Percentiles rank a stretch among this genome's conserved stretches.
phyloP scores from a whole-genome alignment of 768 basidiomycete species.

The Strobilomyces echinocephalus region DNA sequence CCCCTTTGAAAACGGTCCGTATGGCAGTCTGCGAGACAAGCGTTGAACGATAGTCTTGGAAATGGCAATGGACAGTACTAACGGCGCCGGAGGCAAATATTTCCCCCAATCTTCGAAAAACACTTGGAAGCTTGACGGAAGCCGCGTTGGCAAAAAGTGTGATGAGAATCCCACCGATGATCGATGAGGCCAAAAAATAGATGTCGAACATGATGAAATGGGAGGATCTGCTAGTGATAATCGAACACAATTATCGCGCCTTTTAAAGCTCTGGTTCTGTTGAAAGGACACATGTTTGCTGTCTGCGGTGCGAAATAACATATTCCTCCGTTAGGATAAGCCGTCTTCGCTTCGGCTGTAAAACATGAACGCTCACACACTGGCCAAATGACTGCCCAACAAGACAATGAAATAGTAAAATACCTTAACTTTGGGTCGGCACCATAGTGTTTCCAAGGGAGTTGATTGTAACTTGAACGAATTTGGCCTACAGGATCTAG shows the following conservation, averaged over 20 bases:
- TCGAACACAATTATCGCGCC: neutral
- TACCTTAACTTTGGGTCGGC: neutral
- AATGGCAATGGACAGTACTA: neutral
- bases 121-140: neutral
- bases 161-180: neutral
- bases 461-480: neutral
- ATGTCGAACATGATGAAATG: neutral
- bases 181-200: neutral
- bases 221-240: neutral
- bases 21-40: neutral
- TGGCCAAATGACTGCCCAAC: neutral
- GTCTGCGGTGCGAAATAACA: neutral
- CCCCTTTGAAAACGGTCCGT: neutral
- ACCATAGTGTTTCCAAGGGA: neutral
- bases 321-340: neutral
- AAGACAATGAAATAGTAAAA: neutral
- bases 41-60: neutral
- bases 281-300: neutral
- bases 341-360: neutral
- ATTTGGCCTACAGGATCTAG: neutral
- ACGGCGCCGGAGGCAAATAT: neutral
- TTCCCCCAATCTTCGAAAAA: neutral
- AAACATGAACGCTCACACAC: neutral
- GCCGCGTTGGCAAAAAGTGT: neutral
- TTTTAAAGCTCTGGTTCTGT: neutral